Evolutionary conservation across 2,329 filamentous ascomycete genomes (phyloP), one percentile per base, ranked within the genome.

Genomic region (Fusarium protoensiforme): DNA sequence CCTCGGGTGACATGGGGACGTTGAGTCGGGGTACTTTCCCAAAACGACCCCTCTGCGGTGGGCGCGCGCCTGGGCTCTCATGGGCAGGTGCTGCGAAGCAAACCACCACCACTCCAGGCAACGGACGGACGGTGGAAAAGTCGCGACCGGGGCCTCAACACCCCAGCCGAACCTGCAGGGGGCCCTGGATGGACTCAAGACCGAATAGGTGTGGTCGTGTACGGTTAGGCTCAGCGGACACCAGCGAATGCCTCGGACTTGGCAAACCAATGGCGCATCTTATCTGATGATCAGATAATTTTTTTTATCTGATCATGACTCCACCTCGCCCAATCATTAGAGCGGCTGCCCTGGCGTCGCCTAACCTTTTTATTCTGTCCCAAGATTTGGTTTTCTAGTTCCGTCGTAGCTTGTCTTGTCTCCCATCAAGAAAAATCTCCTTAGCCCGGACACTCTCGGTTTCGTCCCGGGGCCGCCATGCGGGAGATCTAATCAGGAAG

Each of bases 281-380:
- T 74, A 75, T 75, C 73, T 74, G 73, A 75, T 75, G 62, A 75
- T 75, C 73, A 75, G 71, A 75, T 75, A 75, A 74, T 41, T 35
- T 24, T 46, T 46, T 46, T 61, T 46, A 62, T 59, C 62, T 68
- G 59, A 68, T 64, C 54, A 61, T 61, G 60, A 33, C 33, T 43
- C 67, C 64, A 53, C 20, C 10, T 7, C n/a, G 35, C 9, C 69
- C 64, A 57, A 69, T 66, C 41, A 36, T 59, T 6, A 22, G 11
- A n/a, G 3, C 4, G 1, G 2, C 43, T 29, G 20, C 53, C 51
- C 46, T 53, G 27, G 18, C 7, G 29, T 53, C 46, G 46, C 10
- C 46, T 53, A 29, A 31, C 41, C 46, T 54, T 61, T 56, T 56
- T 29, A 31, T 53, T 33, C 18, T 53, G 27, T 53, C 53, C 53